phyloP scores from a whole-genome alignment of 108 stramenopile genomes.

The Nitzschia palea region DNA sequence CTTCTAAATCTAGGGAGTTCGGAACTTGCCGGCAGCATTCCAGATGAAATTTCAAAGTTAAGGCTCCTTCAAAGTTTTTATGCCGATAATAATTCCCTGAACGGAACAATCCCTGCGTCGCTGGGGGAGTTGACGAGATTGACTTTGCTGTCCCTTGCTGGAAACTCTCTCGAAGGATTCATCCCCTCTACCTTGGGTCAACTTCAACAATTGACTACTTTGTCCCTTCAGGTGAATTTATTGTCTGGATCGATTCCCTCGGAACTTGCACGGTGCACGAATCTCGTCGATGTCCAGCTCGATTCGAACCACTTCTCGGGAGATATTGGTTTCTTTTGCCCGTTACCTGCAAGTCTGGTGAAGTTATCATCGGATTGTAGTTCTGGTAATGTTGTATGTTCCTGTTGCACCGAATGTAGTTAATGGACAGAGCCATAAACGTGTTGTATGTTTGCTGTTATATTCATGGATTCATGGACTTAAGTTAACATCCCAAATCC shows the following conservation, averaged over 20 bases:
- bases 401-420: conserved; percentile 5
- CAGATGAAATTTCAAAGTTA: not conserved
- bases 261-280: not conserved
- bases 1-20: not conserved
- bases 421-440: no score
- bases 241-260: not conserved
- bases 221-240: not conserved
- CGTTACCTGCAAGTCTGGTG: not conserved
- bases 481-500: no score
- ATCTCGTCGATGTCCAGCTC: not conserved
- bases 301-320: not conserved
- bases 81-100: not conserved
- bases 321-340: conserved; percentile 2
- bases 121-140: conserved; percentile 1
- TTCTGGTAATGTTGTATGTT: not conserved
- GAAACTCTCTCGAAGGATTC: not conserved
- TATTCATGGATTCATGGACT: no score
- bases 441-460: no score
- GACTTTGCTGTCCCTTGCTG: not conserved
- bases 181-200: conserved; percentile 1
- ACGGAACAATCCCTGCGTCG: not conserved
- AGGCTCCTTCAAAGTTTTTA: not conserved
- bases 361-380: not conserved
- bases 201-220: not conserved
- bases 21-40: not conserved